phyloP scores from a whole-genome alignment of 2,329 filamentous ascomycete genomes.

The Cryphonectria japonica region DNA sequence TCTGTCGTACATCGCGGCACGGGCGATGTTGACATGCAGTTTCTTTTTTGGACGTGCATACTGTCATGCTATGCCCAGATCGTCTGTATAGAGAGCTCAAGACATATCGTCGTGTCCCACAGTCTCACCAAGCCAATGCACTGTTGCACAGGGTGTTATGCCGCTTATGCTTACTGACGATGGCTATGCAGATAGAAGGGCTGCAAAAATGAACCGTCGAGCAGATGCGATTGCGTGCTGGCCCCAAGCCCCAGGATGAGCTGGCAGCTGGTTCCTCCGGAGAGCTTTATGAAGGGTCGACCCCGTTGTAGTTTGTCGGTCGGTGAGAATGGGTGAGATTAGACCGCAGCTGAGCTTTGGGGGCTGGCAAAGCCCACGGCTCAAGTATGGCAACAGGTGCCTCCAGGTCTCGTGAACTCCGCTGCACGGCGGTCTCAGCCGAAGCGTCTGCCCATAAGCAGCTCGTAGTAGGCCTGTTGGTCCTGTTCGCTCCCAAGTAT shows the following conservation, averaged over 20 bases:
- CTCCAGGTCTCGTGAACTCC: background rate
- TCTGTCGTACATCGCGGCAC: background rate
- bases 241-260: background rate
- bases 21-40: background rate
- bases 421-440: constrained; percentile 14
- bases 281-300: background rate
- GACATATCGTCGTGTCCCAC: background rate
- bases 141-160: background rate
- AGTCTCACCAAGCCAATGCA: background rate
- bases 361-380: background rate
- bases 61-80: background rate
- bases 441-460: constrained; percentile 40
- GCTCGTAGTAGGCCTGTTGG: constrained; percentile 44
- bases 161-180: background rate
- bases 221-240: background rate
- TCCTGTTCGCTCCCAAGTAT: constrained; percentile 38
- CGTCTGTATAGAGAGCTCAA: background rate
- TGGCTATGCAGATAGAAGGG: background rate
- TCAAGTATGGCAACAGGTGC: background rate
- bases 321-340: background rate
- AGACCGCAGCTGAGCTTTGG: background rate
- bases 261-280: background rate
- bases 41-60: background rate
- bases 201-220: background rate
- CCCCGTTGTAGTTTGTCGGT: background rate